Percentiles rank a stretch among this genome's conserved stretches.
phyloP scores from a whole-genome alignment of 1,284 basidiomycete species.

The Malassezia globosa region DNA sequence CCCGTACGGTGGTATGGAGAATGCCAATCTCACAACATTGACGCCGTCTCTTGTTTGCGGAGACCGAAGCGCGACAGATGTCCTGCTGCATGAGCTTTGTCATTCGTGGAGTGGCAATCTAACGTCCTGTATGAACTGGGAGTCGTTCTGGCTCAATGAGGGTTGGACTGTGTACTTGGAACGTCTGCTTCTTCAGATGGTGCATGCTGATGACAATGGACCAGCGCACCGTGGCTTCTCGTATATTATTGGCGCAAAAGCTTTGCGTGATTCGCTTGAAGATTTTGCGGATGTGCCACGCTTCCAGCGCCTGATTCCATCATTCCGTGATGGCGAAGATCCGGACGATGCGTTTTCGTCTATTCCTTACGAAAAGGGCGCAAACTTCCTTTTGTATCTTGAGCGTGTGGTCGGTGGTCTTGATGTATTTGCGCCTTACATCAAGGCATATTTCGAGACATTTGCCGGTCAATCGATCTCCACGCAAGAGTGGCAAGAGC shows the following conservation, averaged over 20 bases:
- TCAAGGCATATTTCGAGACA: conserved; percentile 60
- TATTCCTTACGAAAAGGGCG: conserved; percentile 65
- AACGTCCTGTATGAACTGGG: conserved; percentile 44
- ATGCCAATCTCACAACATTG: conserved; percentile 43
- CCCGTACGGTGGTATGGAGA: conserved; percentile 55
- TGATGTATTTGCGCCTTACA: conserved; percentile 53
- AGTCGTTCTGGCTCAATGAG: conserved; percentile 48
- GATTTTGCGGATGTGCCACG: conserved; percentile 52
- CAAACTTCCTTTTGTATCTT: conserved; percentile 59
- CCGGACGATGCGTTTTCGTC: conserved; percentile 50
- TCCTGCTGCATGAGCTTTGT: conserved; percentile 51
- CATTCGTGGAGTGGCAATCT: conserved; percentile 45
- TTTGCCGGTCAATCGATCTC: conserved; percentile 65
- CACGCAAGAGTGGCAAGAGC: conserved; percentile 74
- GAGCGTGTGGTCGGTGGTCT: conserved; percentile 73
- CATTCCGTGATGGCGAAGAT: conserved; percentile 69
- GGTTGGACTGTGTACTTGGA: conserved; percentile 91
- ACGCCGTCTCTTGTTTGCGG: conserved; percentile 43
- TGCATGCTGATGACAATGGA: conserved; percentile 55
- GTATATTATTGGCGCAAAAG: conserved; percentile 65
- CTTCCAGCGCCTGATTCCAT: conserved; percentile 74
- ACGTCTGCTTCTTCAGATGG: conserved; percentile 62
- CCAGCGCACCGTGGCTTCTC: conserved; percentile 69
- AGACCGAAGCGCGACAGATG: conserved; percentile 35
- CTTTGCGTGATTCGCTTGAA: conserved; percentile 61